These are phyloP conservation scores for Aegilops umbellulata DNA, from an alignment of 176 grass and related monocot species.

Conservation along the genomic window DNA sequence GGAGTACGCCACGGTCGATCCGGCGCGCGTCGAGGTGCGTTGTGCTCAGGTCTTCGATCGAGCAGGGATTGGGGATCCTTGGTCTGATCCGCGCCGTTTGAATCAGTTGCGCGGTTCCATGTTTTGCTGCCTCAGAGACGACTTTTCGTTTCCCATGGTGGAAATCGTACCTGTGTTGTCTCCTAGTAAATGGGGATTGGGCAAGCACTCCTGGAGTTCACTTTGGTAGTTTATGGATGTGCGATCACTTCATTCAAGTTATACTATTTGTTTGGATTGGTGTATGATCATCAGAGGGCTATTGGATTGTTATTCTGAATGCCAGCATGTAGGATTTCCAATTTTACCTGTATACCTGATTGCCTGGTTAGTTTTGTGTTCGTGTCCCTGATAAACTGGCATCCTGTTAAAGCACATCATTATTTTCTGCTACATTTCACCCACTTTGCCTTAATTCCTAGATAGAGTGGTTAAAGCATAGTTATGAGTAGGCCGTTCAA, in stretches of 20 bases:
- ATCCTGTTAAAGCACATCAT: neutral
- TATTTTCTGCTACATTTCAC: neutral
- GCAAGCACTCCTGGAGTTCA: neutral
- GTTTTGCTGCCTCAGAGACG: neutral
- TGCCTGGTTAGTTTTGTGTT: neutral
- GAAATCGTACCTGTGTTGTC: neutral
- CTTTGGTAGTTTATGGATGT: neutral
- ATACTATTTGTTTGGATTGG: neutral
- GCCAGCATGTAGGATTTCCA: neutral
- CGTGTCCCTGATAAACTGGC: neutral
- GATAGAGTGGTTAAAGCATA: neutral
- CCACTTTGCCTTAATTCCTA: neutral
- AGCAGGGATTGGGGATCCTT: neutral
- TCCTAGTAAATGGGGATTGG: neutral
- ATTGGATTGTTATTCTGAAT: neutral
- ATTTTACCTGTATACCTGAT: neutral
- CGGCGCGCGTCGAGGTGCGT: constrained; percentile 61
- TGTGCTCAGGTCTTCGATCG: neutral
- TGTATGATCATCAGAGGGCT: constrained; percentile 1
- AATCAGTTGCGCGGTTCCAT: neutral
- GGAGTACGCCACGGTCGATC: constrained; percentile 90
- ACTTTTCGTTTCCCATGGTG: constrained; percentile 11
- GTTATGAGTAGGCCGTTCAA: neutral
- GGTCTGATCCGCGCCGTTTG: neutral
- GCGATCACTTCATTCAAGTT: neutral